Evolutionary conservation across 148 eudicot genomes (phyloP).

Genomic region (Spergularia bocconei): DNA sequence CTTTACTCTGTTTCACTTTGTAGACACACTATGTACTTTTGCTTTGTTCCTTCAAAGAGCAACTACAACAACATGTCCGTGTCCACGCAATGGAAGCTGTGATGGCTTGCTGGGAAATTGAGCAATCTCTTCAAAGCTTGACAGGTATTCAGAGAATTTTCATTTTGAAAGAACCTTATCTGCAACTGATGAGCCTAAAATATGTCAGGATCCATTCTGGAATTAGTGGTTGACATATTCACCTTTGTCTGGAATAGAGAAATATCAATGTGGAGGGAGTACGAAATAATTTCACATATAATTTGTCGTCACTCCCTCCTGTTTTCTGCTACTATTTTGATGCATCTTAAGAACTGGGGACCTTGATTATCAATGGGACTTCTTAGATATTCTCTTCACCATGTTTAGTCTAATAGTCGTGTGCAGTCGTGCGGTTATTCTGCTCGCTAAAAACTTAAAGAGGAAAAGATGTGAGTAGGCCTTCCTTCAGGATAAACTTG

Average conservation of each 20-base stretch:
- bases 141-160: slow-evolving; percentile 47
- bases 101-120: slow-evolving; percentile 99
- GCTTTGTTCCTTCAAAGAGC: slow-evolving; percentile 89
- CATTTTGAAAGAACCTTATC: not conserved
- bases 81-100: slow-evolving; percentile 99
- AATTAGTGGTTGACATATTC: not conserved
- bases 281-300: not conserved
- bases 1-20: slow-evolving; percentile 16
- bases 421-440: not conserved
- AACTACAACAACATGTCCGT: slow-evolving; percentile 90
- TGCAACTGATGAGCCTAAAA: not conserved
- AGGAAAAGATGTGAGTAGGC: not conserved
- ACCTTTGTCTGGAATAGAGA: not conserved
- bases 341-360: not conserved
- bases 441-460: not conserved
- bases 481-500: not conserved
- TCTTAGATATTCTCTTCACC: not conserved
- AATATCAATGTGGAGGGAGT: not conserved
- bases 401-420: not conserved
- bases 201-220: not conserved
- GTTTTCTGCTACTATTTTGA: not conserved
- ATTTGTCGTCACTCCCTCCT: not conserved
- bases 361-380: not conserved
- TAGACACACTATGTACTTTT: slow-evolving; percentile 86
- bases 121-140: slow-evolving; percentile 91